Base-by-base conservation (phyloP, 2,329 filamentous ascomycete species). In the Aspergillus clavatus region DNA sequence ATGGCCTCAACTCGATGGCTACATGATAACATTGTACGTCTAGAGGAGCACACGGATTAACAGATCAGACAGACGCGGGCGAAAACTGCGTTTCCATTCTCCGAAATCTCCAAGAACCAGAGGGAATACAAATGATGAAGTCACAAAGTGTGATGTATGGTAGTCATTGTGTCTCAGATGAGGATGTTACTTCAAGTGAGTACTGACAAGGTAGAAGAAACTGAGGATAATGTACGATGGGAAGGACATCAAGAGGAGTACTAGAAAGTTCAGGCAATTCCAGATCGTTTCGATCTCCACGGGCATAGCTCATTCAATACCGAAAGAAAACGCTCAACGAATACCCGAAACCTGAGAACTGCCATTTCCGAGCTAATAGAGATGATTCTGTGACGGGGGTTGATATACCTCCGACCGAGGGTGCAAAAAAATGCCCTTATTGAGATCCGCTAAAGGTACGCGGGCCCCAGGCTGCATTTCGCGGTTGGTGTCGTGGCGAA, bases 381-480 rank as follows among this genome's bases (percentile, higher is more conserved):
- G n/a, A 35, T 43, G 19, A 37, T 35, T 27, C 18, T 38, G 42
- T 26, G 33, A 37, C 23, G 28, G 43, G 33, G 38, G 38, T 12
- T 40, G 35, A 18, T 40, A 42, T 26, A 24, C 38, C 42, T 29
- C 45, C 40, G 35, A 31, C 24, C 40, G 38, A 40, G 40, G 44
- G 19, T 19, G 42, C 5, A 35, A 45, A 36, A 33, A 7, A 39
- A 27, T 19, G 19, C 36, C 14, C 29, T 53, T 52, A 63, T 45
- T 54, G 54, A 38, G 58, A 50, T 36, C 53, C 52, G 41, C 53
- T 60, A 18, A 44, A 48, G 12, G 51, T 49, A 27, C 56, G 56
- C n/a, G 57, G 50, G 7, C 56, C 60, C 62, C 61, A 65, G 3
- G 58, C 54, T 44, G 56, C 51, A 33, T 54, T 61, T 35, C 57